Evolutionary conservation across 2,329 filamentous ascomycete species (phyloP).

Genomic region (Graphiopsis chlorocephala): DNA sequence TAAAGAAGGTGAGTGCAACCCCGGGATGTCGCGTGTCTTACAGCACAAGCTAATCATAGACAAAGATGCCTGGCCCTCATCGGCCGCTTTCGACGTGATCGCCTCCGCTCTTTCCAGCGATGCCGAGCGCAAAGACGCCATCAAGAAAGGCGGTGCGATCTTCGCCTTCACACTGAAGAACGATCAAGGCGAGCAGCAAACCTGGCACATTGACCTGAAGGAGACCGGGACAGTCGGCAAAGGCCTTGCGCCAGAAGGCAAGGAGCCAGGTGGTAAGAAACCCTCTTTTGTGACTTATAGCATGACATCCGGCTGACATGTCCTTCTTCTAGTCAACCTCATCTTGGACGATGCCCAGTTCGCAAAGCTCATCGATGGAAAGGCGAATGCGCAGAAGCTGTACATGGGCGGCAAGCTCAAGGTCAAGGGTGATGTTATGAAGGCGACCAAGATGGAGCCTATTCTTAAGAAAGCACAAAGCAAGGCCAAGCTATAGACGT

Average conservation of each 20-base stretch:
- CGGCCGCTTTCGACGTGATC: conserved; percentile 87
- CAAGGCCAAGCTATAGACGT: conserved; percentile 74
- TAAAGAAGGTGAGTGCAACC: conserved; percentile 60
- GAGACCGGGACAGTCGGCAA: conserved; percentile 78
- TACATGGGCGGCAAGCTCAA: conserved; percentile 99
- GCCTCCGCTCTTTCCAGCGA: conserved; percentile 66
- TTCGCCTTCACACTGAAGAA: conserved; percentile 96
- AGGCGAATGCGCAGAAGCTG: conserved; percentile 89
- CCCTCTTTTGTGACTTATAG: background rate
- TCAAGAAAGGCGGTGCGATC: conserved; percentile 82
- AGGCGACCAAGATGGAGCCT: conserved; percentile 93
- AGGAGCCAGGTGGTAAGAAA: conserved; percentile 75
- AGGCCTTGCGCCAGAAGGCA: conserved; percentile 64
- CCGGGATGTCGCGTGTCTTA: background rate
- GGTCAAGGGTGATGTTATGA: conserved; percentile 98
- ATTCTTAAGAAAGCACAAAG: conserved; percentile 83
- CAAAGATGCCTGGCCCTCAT: conserved; percentile 58
- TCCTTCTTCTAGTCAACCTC: conserved; percentile 68
- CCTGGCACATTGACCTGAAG: conserved; percentile 96
- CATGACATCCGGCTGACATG: background rate
- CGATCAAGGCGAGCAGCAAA: conserved; percentile 70
- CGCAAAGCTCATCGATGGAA: conserved; percentile 73
- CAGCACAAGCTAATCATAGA: background rate
- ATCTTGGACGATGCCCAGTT: conserved; percentile 84
- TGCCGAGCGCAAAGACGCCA: conserved; percentile 76